Base-by-base conservation (phyloP, 495 filamentous ascomycete genomes). In the Aspergillus leporis region DNA sequence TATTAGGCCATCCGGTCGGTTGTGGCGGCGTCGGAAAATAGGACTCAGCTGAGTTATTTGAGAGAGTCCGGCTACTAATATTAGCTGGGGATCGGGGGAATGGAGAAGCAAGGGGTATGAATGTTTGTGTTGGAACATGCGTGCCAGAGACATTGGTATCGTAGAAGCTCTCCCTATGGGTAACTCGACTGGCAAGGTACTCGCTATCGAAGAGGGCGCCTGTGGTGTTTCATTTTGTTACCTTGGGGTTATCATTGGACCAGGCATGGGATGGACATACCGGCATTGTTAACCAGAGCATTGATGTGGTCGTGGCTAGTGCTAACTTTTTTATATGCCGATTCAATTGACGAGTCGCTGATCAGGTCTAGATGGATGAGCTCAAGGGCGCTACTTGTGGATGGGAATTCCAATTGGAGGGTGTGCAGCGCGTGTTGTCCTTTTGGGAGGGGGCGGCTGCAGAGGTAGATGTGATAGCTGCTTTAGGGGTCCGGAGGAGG, bases 61-160 rank as follows among this genome's bases (percentile, higher is more conserved):
- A 60, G 62, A 56, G 38, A 78, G 54, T 53, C 78, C 69, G 56
- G 72, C 53, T n/a, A 81, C 69, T 56, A 81, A 84, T 34, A 84
- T 61, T 13, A 85, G 68, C 9, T 80, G 74, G 0, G 81, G 79
- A 30, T 78, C 65, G 5, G 51, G 12, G 0, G 79, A 82, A 31
- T 74, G 73, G 41, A 85, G 68, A 0, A 85, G 71, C 0, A 85
- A 71, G 0, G n/a, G 82, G 81, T 19, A 78, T 68, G 69, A 80
- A 76, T 0, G 68, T 74, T 5, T 63, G 55, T 2, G 66, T 69
- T 43, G 82, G 21, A 28, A 85, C 74, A 2, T 84, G 66, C 3
- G 81, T 75, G 31, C 81, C 78, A 5, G 81, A 54, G 6, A 82
- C 73, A 55, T 85, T 85, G 28, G 78, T 68, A 58, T 81, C 68